Evolutionary conservation across 805 yeast genomes (phyloP), one percentile per base, ranked within the genome.

Genomic region (Metschnikowia anglica): DNA sequence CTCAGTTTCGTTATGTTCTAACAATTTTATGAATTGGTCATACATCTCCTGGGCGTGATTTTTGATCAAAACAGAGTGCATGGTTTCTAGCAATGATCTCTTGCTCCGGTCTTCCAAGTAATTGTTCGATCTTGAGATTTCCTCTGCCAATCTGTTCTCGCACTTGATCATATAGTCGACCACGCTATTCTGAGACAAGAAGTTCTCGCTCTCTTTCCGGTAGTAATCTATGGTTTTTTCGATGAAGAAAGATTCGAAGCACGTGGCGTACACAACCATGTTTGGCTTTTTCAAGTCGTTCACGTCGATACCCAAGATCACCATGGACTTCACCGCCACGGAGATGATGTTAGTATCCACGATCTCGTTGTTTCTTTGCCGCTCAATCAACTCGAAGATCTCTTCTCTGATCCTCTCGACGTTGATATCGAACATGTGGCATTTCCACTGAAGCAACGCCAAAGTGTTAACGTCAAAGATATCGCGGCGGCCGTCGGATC

Each of bases 111-210:
- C 89, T 63, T 91, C 96, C 63, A 93, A 76, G 57, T 85, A 84
- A 60, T 83, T 76, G 43, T 81, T 82, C 48, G 91, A 82, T 31
- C 93, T 76, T 34, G 81, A 76, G 48, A 85, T 80, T 65, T 93
- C 99, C 60, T 89, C 96, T 28, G 77, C 77, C 37, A 95, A 77
- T 48, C 97, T 76, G 40, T 77, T 75, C 54, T 86, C 89, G 29
- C 96, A 96, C 61, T 84, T 87, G 47, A 77, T 80, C 78, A 93
- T 82, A 67, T 93, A 93, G 57, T 88, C 96, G 18, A 90, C 91
- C 37, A 91, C 91, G 51, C 88, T 85, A 62, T 89, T 85, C 23
- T 79, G 77, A 3, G 75, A 65, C 46, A 93, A 70, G 60, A 81
- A 89, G 32, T 72, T 73, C 13, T 69, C 66, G 29, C 93, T 81